Base-by-base conservation (phyloP, 1,284 basidiomycete genomes). In the Cryptococcus maquisensis region DNA sequence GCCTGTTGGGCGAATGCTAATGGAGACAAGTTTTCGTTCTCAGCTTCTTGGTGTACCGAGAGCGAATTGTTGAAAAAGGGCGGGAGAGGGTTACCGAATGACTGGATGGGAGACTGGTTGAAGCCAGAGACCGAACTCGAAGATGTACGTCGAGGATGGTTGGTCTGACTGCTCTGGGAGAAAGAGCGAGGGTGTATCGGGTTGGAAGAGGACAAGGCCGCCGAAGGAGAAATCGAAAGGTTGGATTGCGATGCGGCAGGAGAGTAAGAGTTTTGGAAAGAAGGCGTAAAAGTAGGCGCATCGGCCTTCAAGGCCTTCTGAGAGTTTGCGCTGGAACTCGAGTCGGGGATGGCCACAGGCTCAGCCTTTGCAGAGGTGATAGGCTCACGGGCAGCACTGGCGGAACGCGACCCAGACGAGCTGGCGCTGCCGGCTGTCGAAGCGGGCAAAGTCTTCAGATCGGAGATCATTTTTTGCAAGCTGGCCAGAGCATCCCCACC, bases 221-320 rank as follows among this genome's bases (percentile, higher is more conserved):
- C 40, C 10, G 39, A 60, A 7, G 65, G 64, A 9, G 64, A 69
- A 2, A 60, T 51, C 18, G 63, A 60, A 9, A 61, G 55, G 40
- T 42, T 52, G 12, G 40, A 24, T 20, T 49, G 47, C 7, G 60
- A 64, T n/a, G 56, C 56, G n/a, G 56, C 57, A 3, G 69, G 69
- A 3, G 71, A 71, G 38, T 62, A 51, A n/a, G 68, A 40, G 36
- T 60, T 36, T 37, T 64, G 57, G 54, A 66, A 65, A 24, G 68
- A 68, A 26, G 74, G 74, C 2, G 70, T 73, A 42, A 76, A 76
- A 42, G 64, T 69, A n/a, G 71, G 71, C 3, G 74, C 74, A 54
- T 75, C 73, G 15, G 74, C 70, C 57, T 76, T 75, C 58, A 76
- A 62, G 54, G 71, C 72, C 35, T 68, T 72, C 21, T 59, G 26